A percentile compares a stretch with the other conserved stretches of the same genome.
These are phyloP conservation scores for Aspergillus campestris DNA, from an alignment of 495 filamentous ascomycete species.

Conservation along the genomic window DNA sequence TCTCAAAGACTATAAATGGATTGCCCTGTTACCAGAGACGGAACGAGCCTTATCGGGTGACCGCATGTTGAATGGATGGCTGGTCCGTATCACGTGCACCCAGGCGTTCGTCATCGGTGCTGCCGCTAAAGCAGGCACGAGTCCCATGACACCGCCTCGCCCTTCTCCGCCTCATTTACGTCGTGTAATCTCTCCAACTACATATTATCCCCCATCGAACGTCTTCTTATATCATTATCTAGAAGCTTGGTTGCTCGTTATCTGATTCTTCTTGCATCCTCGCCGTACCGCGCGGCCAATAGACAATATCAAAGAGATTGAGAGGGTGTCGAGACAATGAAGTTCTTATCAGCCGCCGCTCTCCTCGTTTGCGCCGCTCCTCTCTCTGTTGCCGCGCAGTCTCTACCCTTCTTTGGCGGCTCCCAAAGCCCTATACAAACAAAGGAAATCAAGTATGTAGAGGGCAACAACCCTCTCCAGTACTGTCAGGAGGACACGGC, in stretches of 20 bases:
- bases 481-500: conserved; percentile 57
- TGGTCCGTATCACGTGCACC: too few relatives aligned
- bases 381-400: conserved; percentile 26
- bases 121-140: conserved; percentile 4
- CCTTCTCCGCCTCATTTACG: neutral
- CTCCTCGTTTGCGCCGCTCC: conserved; percentile 27
- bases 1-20: too few relatives aligned
- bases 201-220: neutral
- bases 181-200: neutral
- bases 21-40: too few relatives aligned
- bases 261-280: too few relatives aligned
- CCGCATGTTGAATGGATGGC: too few relatives aligned
- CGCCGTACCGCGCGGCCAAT: too few relatives aligned
- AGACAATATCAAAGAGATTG: neutral
- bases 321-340: conserved; percentile 27
- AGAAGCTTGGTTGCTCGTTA: too few relatives aligned
- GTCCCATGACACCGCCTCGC: conserved; percentile 12
- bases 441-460: conserved; percentile 14
- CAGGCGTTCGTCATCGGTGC: too few relatives aligned
- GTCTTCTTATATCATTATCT: neutral
- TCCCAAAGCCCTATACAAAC: conserved; percentile 23
- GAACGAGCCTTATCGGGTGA: too few relatives aligned
- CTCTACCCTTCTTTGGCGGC: conserved; percentile 15
- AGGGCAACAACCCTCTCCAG: conserved; percentile 38
- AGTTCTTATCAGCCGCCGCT: conserved; percentile 33